These are phyloP conservation scores for Cryptosporidium xiaoi DNA, from an alignment of 169 alveolate species.

Conservation along the genomic window DNA sequence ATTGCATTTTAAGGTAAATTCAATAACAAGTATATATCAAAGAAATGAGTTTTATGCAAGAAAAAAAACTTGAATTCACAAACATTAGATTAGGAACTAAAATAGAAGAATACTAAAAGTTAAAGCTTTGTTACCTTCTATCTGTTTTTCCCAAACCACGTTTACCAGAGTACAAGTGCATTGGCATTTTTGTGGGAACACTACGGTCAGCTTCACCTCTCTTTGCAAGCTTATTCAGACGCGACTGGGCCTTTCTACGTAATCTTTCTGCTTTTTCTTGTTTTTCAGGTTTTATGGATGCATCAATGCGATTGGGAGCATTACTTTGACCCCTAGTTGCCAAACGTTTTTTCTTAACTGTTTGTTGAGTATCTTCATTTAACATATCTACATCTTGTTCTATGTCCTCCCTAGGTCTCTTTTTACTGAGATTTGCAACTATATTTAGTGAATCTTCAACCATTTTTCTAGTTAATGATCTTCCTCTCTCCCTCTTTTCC, in stretches of 20 bases:
- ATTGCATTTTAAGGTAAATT: too few species aligned
- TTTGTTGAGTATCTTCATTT: slow-evolving; percentile 21
- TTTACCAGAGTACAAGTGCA: slow-evolving; percentile 97
- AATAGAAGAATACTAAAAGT: neutral
- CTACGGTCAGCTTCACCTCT: slow-evolving; percentile 92
- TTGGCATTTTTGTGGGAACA: slow-evolving; percentile 89
- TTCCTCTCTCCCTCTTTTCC: slow-evolving; percentile 65
- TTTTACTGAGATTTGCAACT: neutral
- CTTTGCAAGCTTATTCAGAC: slow-evolving; percentile 78
- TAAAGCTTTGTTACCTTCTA: slow-evolving; percentile 84
- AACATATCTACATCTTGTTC: slow-evolving; percentile 29
- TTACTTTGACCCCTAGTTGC: slow-evolving; percentile 73
- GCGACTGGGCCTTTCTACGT: slow-evolving; percentile 75
- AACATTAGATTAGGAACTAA: neutral
- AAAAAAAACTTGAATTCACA: neutral
- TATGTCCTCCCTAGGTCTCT: slow-evolving; percentile 15
- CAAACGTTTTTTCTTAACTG: slow-evolving; percentile 55
- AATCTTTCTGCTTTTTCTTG: slow-evolving; percentile 77
- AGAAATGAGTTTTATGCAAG: too few species aligned
- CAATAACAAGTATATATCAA: neutral
- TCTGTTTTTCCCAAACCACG: slow-evolving; percentile 94
- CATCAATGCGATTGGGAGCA: slow-evolving; percentile 70
- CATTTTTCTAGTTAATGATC: slow-evolving; percentile 54
- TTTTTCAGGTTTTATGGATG: slow-evolving; percentile 73
- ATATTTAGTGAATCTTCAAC: neutral